A percentile compares a stretch with the other conserved stretches of the same genome.
These are phyloP conservation scores for Ustilago esculenta DNA, from an alignment of 1,284 basidiomycete genomes.

Conservation along the genomic window DNA sequence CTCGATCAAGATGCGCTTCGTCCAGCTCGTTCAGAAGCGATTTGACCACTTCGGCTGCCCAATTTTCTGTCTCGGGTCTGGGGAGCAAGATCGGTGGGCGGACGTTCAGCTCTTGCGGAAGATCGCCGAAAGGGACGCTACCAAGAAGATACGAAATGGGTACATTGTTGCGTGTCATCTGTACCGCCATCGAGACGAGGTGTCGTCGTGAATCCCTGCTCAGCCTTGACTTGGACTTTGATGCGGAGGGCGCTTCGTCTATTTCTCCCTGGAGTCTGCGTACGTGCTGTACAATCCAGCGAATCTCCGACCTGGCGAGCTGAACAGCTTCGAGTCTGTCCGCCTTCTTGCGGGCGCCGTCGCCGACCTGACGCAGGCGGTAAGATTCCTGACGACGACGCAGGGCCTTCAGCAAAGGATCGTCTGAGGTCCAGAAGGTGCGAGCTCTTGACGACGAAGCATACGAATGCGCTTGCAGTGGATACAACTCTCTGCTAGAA, in stretches of 20 bases:
- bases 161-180: constrained; percentile 26
- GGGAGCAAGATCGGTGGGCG: constrained; percentile 30
- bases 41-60: constrained; percentile 21
- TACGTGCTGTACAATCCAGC: constrained; percentile 35
- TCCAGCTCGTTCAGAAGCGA: not conserved
- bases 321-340: constrained; percentile 18
- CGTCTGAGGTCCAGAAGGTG: constrained; percentile 23
- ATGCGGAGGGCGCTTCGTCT: not conserved
- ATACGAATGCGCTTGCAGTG: not conserved
- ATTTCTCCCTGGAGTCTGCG: constrained; percentile 3
- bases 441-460: not conserved
- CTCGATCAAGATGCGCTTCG: too few relatives aligned
- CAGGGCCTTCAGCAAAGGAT: constrained; percentile 11
- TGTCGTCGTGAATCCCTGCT: constrained; percentile 11
- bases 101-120: constrained; percentile 24
- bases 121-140: constrained; percentile 24
- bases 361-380: constrained; percentile 7
- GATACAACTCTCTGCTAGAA: too few relatives aligned
- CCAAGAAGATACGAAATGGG: constrained; percentile 39
- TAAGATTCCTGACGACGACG: constrained; percentile 29
- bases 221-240: constrained; percentile 1
- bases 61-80: constrained; percentile 39
- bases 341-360: constrained; percentile 12
- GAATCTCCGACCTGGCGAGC: constrained; percentile 31
- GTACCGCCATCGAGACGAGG: constrained; percentile 14